phyloP scores from a whole-genome alignment of 2,329 filamentous ascomycete species.

The Knufia petricola region DNA sequence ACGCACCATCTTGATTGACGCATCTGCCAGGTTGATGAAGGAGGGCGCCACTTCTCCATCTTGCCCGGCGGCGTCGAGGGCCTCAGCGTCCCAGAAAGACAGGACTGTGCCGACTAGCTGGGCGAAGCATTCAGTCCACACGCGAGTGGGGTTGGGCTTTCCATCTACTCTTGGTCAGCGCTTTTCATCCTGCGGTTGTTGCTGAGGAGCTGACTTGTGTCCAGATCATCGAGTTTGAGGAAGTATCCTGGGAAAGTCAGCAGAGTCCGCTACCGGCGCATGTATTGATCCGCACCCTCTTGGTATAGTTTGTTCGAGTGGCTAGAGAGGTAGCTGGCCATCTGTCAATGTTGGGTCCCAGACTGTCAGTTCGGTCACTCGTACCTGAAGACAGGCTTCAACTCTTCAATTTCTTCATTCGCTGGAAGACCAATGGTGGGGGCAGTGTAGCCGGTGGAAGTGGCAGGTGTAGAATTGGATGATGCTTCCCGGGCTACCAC shows the following conservation, averaged over 20 bases:
- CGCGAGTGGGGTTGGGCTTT: slow-evolving; percentile 71
- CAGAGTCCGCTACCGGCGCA: neutral
- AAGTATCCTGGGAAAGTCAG: slow-evolving; percentile 56
- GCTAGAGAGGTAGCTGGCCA: slow-evolving; percentile 63
- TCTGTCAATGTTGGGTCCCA: slow-evolving; percentile 11
- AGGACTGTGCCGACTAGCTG: slow-evolving; percentile 91
- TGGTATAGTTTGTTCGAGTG: slow-evolving; percentile 96
- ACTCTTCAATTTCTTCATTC: slow-evolving; percentile 73
- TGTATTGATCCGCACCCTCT: slow-evolving; percentile 46
- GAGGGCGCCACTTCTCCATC: slow-evolving; percentile 78
- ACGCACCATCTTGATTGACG: slow-evolving; percentile 91
- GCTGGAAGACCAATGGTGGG: slow-evolving; percentile 74
- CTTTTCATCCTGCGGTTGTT: neutral
- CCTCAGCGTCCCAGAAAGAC: slow-evolving; percentile 89
- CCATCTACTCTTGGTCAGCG: slow-evolving; percentile 55
- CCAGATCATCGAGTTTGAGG: slow-evolving; percentile 88
- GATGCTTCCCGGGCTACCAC: slow-evolving; percentile 13
- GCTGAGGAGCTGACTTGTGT: slow-evolving; percentile 59
- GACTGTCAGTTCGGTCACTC: neutral
- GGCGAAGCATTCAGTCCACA: slow-evolving; percentile 94
- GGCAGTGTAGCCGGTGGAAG: slow-evolving; percentile 36
- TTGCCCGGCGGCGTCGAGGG: slow-evolving; percentile 76
- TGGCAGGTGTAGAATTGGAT: slow-evolving; percentile 12
- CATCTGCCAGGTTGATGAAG: slow-evolving; percentile 95
- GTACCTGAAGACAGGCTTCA: slow-evolving; percentile 77